Conservation (phyloP, 2,329 filamentous ascomycete species). For the Nemania sp. region DNA sequence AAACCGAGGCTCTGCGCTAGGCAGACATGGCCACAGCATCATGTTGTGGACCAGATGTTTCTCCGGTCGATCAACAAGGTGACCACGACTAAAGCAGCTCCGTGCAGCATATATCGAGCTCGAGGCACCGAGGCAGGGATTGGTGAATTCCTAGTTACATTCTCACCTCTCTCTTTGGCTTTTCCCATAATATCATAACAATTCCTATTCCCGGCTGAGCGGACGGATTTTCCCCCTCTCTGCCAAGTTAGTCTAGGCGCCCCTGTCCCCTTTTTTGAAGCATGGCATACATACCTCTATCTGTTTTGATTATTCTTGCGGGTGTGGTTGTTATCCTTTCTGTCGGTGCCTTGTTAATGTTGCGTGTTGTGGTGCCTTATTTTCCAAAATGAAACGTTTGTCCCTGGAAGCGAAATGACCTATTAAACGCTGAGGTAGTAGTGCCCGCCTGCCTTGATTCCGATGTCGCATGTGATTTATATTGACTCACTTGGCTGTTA, state of each 20-base stretch:
- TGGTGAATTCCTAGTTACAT: constrained; percentile 1
- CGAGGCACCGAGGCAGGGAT: constrained; percentile 5
- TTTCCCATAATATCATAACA: not conserved
- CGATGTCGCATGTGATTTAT: not conserved
- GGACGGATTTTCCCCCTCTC: not conserved
- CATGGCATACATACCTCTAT: not conserved
- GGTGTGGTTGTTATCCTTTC: not conserved
- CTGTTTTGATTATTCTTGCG: not conserved
- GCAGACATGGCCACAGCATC: constrained; percentile 26
- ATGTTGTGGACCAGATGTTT: not conserved
- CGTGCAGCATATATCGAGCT: constrained; percentile 16
- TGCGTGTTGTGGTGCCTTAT: not conserved
- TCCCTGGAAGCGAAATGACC: not conserved
- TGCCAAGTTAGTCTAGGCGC: not conserved
- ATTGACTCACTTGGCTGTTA: not conserved
- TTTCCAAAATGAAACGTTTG: not conserved
- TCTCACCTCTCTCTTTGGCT: constrained; percentile 10
- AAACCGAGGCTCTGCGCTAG: constrained; percentile 30
- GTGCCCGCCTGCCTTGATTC: constrained; percentile 2
- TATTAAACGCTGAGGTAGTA: not conserved
- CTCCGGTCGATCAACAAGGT: constrained; percentile 8
- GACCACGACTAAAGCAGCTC: constrained; percentile 15
- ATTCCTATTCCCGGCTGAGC: not conserved
- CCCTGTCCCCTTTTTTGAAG: not conserved
- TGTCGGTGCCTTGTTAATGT: not conserved